Conservation (phyloP, 441 rosid genomes). For the Euphorbia corollata region DNA sequence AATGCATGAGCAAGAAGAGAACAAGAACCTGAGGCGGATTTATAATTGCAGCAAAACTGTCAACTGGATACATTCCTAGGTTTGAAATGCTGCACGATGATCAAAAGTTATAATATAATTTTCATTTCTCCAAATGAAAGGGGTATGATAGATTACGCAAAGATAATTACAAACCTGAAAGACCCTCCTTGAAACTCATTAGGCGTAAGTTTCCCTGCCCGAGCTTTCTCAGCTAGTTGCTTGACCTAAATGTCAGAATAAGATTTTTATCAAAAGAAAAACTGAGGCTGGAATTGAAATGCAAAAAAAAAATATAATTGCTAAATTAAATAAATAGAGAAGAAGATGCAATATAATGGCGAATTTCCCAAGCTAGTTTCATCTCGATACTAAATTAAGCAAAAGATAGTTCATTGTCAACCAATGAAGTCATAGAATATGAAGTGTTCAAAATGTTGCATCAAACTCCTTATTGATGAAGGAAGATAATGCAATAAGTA, state of each 20-base stretch:
- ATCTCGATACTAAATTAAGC: background rate
- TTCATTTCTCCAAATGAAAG: constrained; percentile 16
- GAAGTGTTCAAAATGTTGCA: background rate
- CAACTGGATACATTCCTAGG: constrained; percentile 97
- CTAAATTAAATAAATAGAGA: background rate
- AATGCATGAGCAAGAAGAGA: constrained; percentile 15
- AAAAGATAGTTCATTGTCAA: background rate
- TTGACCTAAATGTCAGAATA: constrained; percentile 49
- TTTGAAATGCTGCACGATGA: constrained; percentile 80
- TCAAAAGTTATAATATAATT: constrained; percentile 2
- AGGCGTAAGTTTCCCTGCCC: constrained; percentile 84
- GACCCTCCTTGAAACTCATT: constrained; percentile 94
- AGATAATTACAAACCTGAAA: constrained; percentile 46
- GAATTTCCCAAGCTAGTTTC: background rate
- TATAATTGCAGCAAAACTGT: constrained; percentile 81
- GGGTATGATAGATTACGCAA: constrained; percentile 13
- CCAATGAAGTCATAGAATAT: background rate
- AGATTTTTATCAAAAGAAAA: constrained; percentile 8
- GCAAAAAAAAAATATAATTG: background rate
- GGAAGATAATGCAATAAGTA: background rate
- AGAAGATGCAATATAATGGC: background rate
- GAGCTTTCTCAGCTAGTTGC: constrained; percentile 91
- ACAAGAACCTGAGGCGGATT: constrained; percentile 86
- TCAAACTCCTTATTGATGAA: background rate
- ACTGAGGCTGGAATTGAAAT: background rate